Base-by-base conservation (phyloP, 345 rosid species). In the Brassica carinata region DNA sequence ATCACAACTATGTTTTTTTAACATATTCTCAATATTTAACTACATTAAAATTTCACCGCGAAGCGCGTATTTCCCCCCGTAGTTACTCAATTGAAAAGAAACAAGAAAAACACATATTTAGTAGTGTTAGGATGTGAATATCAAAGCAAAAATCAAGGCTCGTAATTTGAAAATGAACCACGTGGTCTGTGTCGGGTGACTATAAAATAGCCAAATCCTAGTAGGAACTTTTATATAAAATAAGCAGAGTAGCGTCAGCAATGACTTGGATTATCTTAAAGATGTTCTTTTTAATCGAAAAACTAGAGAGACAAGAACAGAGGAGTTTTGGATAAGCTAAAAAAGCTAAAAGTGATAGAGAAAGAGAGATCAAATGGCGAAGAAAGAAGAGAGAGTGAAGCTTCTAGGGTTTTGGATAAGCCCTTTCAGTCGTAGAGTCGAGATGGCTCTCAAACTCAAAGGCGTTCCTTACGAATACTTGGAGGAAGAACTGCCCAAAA, bases 361-460 rank as follows among this genome's bases (percentile, higher is more conserved):
- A 58, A 30, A 68, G 30, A 19, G 40, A 31, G 57, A 71, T 64
- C 15, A 5, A 72, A 79, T 79, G 82, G 67, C 36, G 3, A 62
- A 79, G 58, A 72, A 38, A 26, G 79, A 80, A 72, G 83, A 82
- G 15, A 69, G 81, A 72, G 85, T 87, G 76, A 84, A 84, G 82
- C 79, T 87, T 6, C 70, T 82, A 19, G 87, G 88, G 17, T 59
- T 18, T 0, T 84, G 86, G 90, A 70, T 64, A 2, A 82, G 88
- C 29, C 84, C 86, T 40, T 84, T 53, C 51, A 84, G 84, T 14
- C 77, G 77, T 27, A 76, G 87, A 17, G 71, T 85, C 0, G 84
- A 85, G 69, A 76, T 85, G 29, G 88, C 87, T 62, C 74, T 85
- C 65, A 83, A 81, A 40, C 51, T 85, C 38, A 87, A 85, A 83